These are phyloP conservation scores for Angomonas desouzai DNA, from an alignment of 208 protist genomes.

Conservation along the genomic window DNA sequence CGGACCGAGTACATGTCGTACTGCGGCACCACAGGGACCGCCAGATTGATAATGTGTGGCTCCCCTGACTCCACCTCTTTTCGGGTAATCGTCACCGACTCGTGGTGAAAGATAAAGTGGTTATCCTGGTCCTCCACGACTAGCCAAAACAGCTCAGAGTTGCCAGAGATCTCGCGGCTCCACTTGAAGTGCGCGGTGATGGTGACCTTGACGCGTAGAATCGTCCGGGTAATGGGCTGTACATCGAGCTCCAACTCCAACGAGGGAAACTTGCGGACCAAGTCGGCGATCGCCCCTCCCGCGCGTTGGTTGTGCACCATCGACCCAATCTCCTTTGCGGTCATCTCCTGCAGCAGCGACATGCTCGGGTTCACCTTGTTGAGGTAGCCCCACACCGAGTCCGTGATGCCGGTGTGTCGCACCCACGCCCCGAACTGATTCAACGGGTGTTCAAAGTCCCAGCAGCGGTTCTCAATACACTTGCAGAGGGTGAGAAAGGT, in stretches of 20 bases:
- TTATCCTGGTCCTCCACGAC: conserved; percentile 97
- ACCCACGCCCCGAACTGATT: conserved; percentile 78
- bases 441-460: conserved; percentile 91
- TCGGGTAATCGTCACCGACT: conserved; percentile 68
- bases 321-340: conserved; percentile 71
- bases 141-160: conserved; percentile 93
- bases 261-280: conserved; percentile 89
- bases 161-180: conserved; percentile 92
- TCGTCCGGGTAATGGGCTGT: conserved; percentile 97
- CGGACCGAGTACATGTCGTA: conserved; percentile 96
- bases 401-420: conserved; percentile 61
- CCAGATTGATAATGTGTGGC: conserved; percentile 90
- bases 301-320: conserved; percentile 83
- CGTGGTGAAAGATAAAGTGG: conserved; percentile 93
- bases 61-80: conserved; percentile 78
- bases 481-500: conserved; percentile 91
- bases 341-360: conserved; percentile 75
- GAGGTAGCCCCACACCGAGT: conserved; percentile 69
- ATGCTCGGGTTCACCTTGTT: conserved; percentile 75
- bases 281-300: conserved; percentile 74
- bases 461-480: conserved; percentile 93
- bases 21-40: conserved; percentile 96
- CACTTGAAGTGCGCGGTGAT: conserved; percentile 93
- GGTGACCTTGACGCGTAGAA: conserved; percentile 92
- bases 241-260: conserved; percentile 86